Conservation (phyloP, 169 alveolate species). For the Eimeria zaria region DNA sequence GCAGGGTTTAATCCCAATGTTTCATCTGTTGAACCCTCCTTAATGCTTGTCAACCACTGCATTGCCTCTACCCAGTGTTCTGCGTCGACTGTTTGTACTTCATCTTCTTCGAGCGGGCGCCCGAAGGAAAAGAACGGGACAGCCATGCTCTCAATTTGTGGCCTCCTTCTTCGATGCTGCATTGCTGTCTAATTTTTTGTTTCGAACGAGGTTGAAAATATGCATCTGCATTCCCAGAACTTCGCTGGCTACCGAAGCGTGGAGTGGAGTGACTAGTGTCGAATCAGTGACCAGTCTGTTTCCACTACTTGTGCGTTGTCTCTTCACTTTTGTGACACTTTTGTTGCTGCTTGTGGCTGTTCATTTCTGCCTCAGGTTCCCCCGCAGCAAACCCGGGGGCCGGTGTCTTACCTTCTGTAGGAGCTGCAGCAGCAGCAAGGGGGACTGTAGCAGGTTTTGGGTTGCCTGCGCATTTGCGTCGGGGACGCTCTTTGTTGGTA, state of each 20-base stretch:
- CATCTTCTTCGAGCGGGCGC: neutral
- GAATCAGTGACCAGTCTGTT: neutral
- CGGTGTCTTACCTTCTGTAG: neutral
- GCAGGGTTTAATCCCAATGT: neutral
- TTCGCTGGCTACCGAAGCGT: neutral
- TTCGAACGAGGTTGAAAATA: neutral
- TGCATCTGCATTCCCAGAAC: neutral
- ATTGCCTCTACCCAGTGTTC: neutral
- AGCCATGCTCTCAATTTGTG: neutral
- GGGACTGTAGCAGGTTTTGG: neutral
- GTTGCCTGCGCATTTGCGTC: conserved; percentile 67
- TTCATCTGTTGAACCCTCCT: neutral
- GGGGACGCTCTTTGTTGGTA: conserved; percentile 82
- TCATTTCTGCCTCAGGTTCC: neutral
- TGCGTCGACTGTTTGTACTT: neutral
- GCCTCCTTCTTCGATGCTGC: neutral
- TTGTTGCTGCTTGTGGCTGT: neutral
- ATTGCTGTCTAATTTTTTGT: neutral
- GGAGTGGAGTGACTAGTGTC: neutral
- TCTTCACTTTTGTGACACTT: neutral
- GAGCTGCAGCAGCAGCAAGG: neutral
- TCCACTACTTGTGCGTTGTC: neutral
- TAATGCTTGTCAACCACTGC: neutral
- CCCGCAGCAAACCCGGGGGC: conserved; percentile 13
- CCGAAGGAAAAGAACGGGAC: neutral